Conservation (phyloP, 1,284 basidiomycete genomes). For the Vanrija sp. region DNA sequence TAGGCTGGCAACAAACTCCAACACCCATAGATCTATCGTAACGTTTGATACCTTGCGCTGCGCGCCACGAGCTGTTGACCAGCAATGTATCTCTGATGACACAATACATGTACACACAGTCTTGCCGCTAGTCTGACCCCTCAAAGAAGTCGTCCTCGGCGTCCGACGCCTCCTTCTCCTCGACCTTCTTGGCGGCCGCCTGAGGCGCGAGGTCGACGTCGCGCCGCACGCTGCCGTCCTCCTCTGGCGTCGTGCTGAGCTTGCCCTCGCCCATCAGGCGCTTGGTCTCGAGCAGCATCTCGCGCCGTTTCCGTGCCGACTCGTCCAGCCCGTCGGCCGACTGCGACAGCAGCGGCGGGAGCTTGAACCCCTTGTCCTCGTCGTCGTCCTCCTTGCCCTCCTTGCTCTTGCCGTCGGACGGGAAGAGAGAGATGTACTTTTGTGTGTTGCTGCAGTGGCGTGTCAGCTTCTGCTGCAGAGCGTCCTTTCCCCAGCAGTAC, state of each 20-base stretch:
- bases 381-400: slow-evolving; percentile 16
- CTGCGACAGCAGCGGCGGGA: slow-evolving; percentile 53
- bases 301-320: slow-evolving; percentile 58
- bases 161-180: slow-evolving; percentile 19
- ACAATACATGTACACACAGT: not conserved
- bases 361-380: slow-evolving; percentile 20
- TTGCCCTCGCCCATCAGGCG: slow-evolving; percentile 63
- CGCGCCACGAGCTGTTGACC: too few relatives aligned
- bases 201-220: slow-evolving; percentile 1
- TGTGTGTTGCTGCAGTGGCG: slow-evolving; percentile 60
- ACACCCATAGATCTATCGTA: too few relatives aligned
- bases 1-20: too few relatives aligned
- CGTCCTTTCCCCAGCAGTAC: not conserved
- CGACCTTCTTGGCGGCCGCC: slow-evolving; percentile 8
- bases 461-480: not conserved
- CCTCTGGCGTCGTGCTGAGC: slow-evolving; percentile 62
- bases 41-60: too few relatives aligned
- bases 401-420: slow-evolving; percentile 49
- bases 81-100: too few relatives aligned
- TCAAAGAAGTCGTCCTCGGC: slow-evolving; percentile 56
- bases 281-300: slow-evolving; percentile 61
- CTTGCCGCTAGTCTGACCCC: slow-evolving; percentile 38
- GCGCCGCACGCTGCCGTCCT: slow-evolving; percentile 9
- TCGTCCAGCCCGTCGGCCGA: slow-evolving; percentile 20
- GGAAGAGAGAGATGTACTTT: slow-evolving; percentile 83